These are phyloP conservation scores for Globisporangium canariense DNA, from an alignment of 352 stramenopile genomes.

Conservation along the genomic window DNA sequence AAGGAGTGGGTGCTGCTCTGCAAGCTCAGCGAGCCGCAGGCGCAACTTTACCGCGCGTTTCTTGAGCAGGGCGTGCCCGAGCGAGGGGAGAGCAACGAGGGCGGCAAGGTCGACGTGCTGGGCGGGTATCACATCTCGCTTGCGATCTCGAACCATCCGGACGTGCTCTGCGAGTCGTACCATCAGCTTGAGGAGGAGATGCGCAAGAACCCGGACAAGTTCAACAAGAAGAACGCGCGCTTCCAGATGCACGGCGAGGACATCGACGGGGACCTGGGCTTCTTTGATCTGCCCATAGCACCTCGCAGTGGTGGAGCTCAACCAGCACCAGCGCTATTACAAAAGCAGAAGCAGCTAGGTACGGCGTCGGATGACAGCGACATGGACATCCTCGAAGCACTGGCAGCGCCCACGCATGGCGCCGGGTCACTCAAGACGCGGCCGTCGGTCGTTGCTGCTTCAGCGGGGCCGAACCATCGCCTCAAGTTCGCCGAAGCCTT, in stretches of 20 bases:
- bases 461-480: constrained; percentile 32
- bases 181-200: constrained; percentile 55
- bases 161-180: constrained; percentile 74
- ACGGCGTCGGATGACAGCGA: constrained; percentile 36
- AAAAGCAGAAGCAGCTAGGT: not conserved
- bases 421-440: not conserved
- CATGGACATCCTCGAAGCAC: constrained; percentile 37
- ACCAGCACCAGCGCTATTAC: constrained; percentile 1
- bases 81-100: constrained; percentile 20
- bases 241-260: constrained; percentile 43
- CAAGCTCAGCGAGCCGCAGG: constrained; percentile 75
- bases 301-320: not conserved
- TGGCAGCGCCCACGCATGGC: constrained; percentile 12
- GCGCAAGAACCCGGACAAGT: constrained; percentile 26
- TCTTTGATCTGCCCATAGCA: constrained; percentile 17
- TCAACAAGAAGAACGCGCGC: constrained; percentile 28
- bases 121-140: constrained; percentile 85
- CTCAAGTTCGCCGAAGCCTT: constrained; percentile 70
- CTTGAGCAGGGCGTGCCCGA: constrained; percentile 58
- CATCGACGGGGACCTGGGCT: constrained; percentile 49
- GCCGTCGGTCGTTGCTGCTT: not conserved
- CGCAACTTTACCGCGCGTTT: constrained; percentile 71
- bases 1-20: constrained; percentile 87
- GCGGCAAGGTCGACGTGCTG: constrained; percentile 64
- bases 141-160: constrained; percentile 87